Base-by-base conservation (phyloP, 78 protist species). In the Dictyostelium capitatum region DNA sequence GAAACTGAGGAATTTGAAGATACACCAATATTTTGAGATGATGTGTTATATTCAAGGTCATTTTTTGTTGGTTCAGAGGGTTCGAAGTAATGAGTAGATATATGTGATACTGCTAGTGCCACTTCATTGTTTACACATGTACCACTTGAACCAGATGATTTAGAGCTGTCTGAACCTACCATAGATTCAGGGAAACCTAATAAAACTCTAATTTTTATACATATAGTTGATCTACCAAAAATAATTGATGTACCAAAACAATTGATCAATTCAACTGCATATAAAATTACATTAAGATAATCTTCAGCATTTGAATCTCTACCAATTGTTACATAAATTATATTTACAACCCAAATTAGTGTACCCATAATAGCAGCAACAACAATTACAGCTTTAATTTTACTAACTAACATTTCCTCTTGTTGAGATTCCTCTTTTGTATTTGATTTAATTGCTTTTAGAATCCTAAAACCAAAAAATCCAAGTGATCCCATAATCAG, bases 101-200 rank as follows among this genome's bases (percentile, higher is more conserved):
- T 57, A 57, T 57, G 67, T 10, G 67, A 20, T 23, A 57, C 67
- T 23, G 67, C 20, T 4, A 57, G 17, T 23, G 67, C 32, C 30
- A 57, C 20, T 57, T 57, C 67, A 57, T 57, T 57, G 7, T 5
- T 28, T 17, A 11, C 67, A 4, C 32, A n/a, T 8, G 9, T n/a
- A 23, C 67, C 67, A 57, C 67, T 57, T 23, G 67, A 57, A n/a
- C 30, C 30, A 37, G 43, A 37, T 37, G 37, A 4, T 75, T 46
- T 50, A 50, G 64, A 23, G 25, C 82, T 75, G 4, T 50, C 64
- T 1, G 82, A 14, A 6, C 65, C 41, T 17, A 32, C 90, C 25
- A 83, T 83, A 10, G 59, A 70, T 43, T 83, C 90, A 3, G 90
- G 90, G 43, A 51, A 53, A 5, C 90, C 90, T 1, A 83, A 41